Conservation (phyloP, 1,284 basidiomycete species). For the Amanita bisporigera region DNA sequence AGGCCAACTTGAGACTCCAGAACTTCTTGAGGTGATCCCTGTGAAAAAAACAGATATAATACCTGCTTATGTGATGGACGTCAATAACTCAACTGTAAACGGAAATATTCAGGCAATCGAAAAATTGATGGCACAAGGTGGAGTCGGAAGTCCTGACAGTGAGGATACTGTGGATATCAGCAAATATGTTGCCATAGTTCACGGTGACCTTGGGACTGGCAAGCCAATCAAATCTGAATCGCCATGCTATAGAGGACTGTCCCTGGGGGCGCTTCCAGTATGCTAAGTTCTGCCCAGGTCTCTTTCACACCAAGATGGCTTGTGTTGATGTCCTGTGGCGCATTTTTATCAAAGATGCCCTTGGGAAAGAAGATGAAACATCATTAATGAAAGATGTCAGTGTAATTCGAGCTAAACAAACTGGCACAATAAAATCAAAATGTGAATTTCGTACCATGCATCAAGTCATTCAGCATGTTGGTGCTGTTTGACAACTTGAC, state of each 20-base stretch:
- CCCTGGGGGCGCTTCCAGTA: conserved; percentile 17
- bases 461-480: conserved; percentile 41
- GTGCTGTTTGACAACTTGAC: conserved; percentile 29
- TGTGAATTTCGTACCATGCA: conserved; percentile 47
- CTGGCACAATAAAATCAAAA: conserved; percentile 32
- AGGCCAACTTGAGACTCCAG: conserved; percentile 28
- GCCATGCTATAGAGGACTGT: conserved; percentile 28
- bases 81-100: conserved; percentile 29
- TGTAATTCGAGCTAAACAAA: conserved; percentile 37
- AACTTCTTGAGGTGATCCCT: conserved; percentile 38
- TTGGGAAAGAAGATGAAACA: conserved; percentile 20
- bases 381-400: conserved; percentile 20
- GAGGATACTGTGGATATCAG: conserved; percentile 7
- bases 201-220: conserved; percentile 34
- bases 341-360: conserved; percentile 10
- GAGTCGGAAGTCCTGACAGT: conserved; percentile 18
- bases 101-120: conserved; percentile 1
- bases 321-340: not conserved
- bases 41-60: conserved; percentile 30
- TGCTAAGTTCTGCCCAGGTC: conserved; percentile 37
- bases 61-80: conserved; percentile 35
- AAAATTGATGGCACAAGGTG: conserved; percentile 13
- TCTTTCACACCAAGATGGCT: conserved; percentile 31
- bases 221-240: conserved; percentile 29
- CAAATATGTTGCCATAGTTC: conserved; percentile 24